Evolutionary conservation across 345 rosid species (phyloP), one percentile per base, ranked within the genome.

Genomic region (Pistacia vera): DNA sequence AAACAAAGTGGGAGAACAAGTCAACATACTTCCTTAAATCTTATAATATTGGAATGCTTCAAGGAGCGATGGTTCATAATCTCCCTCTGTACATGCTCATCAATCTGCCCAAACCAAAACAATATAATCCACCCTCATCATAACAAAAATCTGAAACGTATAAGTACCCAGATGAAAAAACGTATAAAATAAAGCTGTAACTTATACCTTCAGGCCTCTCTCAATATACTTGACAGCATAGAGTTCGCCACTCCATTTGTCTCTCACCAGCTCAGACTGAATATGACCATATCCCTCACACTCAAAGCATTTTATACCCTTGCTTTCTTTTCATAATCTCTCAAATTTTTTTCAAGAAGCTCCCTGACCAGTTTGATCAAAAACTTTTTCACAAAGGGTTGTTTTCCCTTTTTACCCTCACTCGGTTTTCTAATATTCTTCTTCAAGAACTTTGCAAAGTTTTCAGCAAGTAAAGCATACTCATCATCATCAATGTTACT

Each of bases 51-150:
- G 6, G 95, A 95, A 78, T 95, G 98, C 79, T 92, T 91, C 69
- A 93, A 86, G 75, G 95, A 87, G 77, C 98, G 90, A 80, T 93
- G 98, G 80, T 93, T 95, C 81, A 93, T 95, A 74, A 95, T 95
- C 89, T 95, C 98, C 80, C 98, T 90, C 76, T 92, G 97, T 33
- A 95, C 97, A 82, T 91, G 93, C 84, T 95, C 95, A 82, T 95
- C 97, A 72, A 95, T 93, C 98, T 93, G 88, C 58, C 66, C 61
- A 78, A 30, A 63, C 36, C 14, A 71, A 70, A 48, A 4, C 3
- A 57, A 59, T 11, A 2, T 2, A 66, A 22, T 46, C 13, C 2
- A 1, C 11, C 18, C 61, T 25, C 20, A 41, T 41, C 46, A 67
- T 22, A 18, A 3, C 10, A n/a, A 2, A 44, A 55, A 60, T 18